Percentiles rank a stretch among this genome's conserved stretches.
Evolutionary conservation across 345 rosid species (phyloP).

Genomic region (Crucihimalaya himalaica): DNA sequence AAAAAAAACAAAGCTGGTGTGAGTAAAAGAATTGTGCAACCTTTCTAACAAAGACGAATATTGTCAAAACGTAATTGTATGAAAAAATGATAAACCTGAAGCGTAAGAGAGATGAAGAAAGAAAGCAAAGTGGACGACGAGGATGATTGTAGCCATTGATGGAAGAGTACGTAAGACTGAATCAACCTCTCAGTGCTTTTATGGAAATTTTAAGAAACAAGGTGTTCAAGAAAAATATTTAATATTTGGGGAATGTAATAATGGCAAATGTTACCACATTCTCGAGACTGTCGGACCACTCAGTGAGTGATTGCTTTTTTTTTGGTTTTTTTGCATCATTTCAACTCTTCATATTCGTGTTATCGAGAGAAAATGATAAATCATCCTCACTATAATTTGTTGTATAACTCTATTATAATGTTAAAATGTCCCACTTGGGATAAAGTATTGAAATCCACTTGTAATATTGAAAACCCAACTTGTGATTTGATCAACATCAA

Average conservation of each 20-base stretch:
- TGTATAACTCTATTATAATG: no score
- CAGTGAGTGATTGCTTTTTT: slow-evolving; percentile 35
- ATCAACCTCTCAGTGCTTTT: background rate
- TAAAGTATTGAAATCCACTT: no score
- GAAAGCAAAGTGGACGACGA: slow-evolving; percentile 13
- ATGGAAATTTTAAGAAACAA: slow-evolving; percentile 5
- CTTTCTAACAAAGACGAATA: background rate
- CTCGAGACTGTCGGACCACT: slow-evolving; percentile 31
- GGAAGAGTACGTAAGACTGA: slow-evolving; percentile 10
- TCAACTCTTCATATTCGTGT: background rate
- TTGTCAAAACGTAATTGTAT: no score
- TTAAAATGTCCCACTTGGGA: no score
- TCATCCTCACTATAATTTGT: no score
- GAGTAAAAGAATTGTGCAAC: background rate
- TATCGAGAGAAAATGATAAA: background rate
- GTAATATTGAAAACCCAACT: no score
- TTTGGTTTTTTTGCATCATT: no score
- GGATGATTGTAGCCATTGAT: slow-evolving; percentile 32
- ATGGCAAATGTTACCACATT: slow-evolving; percentile 26
- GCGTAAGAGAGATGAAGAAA: slow-evolving; percentile 43
- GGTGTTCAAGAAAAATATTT: background rate
- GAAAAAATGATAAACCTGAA: no score
- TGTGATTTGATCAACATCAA: no score
- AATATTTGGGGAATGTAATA: slow-evolving; percentile 25
- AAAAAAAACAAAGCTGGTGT: background rate